Evolutionary conservation across 257 asterid genomes (phyloP).

Genomic region (Lycium barbarum): DNA sequence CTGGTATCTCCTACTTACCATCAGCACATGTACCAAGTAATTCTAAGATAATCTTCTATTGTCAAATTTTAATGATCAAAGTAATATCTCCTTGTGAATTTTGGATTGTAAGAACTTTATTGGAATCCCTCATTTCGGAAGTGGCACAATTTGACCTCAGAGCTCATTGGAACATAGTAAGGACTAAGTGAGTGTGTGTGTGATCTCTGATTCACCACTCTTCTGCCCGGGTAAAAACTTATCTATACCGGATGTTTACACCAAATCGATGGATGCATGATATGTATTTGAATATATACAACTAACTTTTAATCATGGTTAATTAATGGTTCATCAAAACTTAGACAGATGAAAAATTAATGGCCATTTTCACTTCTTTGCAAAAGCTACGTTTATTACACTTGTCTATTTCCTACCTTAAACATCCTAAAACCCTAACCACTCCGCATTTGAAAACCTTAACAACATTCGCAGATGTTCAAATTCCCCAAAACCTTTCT

Average conservation of each 20-base stretch:
- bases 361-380: slow-evolving; percentile 33
- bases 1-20: too few species aligned
- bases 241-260: too few species aligned
- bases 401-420: slow-evolving; percentile 34
- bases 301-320: too few species aligned
- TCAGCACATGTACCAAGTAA: too few species aligned
- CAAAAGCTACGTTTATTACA: slow-evolving; percentile 42
- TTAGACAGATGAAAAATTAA: neutral
- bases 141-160: neutral
- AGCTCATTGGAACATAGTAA: neutral
- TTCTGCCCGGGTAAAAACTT: neutral
- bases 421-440: slow-evolving; percentile 42
- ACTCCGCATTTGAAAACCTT: slow-evolving; percentile 36
- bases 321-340: too few species aligned
- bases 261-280: too few species aligned
- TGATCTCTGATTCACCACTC: neutral
- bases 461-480: slow-evolving; percentile 52
- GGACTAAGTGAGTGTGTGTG: too few species aligned
- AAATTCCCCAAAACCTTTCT: slow-evolving; percentile 34
- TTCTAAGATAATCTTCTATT: neutral
- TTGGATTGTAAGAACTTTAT: neutral
- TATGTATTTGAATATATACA: too few species aligned
- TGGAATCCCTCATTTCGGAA: neutral
- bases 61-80: neutral
- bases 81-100: neutral